phyloP scores from a whole-genome alignment of 108 stramenopile genomes.

The Nitzschia sp. region DNA sequence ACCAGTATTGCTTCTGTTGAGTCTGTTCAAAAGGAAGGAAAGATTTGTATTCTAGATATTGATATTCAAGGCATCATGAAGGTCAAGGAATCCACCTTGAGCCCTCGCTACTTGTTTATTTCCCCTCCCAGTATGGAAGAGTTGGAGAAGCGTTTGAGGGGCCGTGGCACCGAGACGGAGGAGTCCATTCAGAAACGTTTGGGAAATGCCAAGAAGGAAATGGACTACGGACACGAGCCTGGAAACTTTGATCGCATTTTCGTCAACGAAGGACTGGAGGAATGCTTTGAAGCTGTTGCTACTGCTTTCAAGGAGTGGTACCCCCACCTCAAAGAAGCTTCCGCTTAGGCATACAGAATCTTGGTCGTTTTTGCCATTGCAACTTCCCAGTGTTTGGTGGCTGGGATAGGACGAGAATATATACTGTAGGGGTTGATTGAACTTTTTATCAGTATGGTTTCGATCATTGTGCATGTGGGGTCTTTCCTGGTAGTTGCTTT shows the following conservation, averaged over 20 bases:
- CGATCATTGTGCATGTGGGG: too few relatives aligned
- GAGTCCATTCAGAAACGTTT: slow-evolving; percentile 76
- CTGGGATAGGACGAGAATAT: too few relatives aligned
- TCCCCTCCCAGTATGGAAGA: slow-evolving; percentile 89
- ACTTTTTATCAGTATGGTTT: too few relatives aligned
- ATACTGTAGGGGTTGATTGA: too few relatives aligned
- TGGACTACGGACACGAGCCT: slow-evolving; percentile 81
- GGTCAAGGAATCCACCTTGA: slow-evolving; percentile 58
- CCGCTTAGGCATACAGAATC: too few relatives aligned
- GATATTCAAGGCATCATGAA: slow-evolving; percentile 81
- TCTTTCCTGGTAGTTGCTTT: too few relatives aligned
- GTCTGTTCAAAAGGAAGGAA: slow-evolving; percentile 70
- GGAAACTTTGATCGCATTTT: slow-evolving; percentile 69
- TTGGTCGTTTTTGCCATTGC: too few relatives aligned
- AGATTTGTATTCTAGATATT: slow-evolving; percentile 94
- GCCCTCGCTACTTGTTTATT: slow-evolving; percentile 80
- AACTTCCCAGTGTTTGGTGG: too few relatives aligned
- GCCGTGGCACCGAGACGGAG: slow-evolving; percentile 89
- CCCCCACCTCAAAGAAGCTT: slow-evolving; percentile 56
- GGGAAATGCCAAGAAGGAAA: slow-evolving; percentile 83
- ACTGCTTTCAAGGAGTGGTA: slow-evolving; percentile 64
- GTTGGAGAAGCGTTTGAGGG: slow-evolving; percentile 83
- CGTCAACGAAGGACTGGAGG: slow-evolving; percentile 67
- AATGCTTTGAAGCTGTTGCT: slow-evolving; percentile 62
- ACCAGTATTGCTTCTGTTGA: slow-evolving; percentile 73